Base-by-base conservation (phyloP, 2,329 filamentous ascomycete genomes). In the Rutstroemia sp. region DNA sequence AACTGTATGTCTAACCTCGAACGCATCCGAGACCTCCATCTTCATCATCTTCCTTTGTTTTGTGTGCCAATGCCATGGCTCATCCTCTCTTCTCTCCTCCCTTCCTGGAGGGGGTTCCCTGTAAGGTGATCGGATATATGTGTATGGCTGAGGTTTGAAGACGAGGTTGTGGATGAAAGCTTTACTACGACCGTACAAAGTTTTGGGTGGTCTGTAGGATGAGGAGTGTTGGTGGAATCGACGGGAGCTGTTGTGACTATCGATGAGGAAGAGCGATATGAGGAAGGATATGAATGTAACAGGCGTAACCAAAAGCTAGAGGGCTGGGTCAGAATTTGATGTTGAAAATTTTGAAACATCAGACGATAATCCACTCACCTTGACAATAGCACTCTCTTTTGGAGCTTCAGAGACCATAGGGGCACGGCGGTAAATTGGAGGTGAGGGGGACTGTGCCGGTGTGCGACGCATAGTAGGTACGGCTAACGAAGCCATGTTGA, bases 271-370 rank as follows among this genome's bases (percentile, higher is more conserved):
- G 52, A 70, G 67, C 9, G 67, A 69, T 49, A 70, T 52, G 59
- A 70, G 61, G 60, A 70, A 70, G 42, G 67, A 67, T 49, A 70
- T 16, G 58, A 70, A 70, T 18, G 63, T 63, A 38, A 70, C 50
- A 1, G 68, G 67, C 5, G 67, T 56, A 19, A 70, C 65, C n/a
- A 69, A 47, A 8, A 70, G 55, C 68, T 70, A 21, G 47, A 16
- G 0, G 2, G 45, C 25, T 10, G 27, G 9, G 37, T 56, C 48
- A 59, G 49, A 42, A 21, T 16, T 18, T 9, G 1, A 23, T 5
- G 37, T 34, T 8, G 1, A 10, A 4, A 25, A 45, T 7, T 14
- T 46, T 48, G 23, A 30, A 14, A 38, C 19, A 12, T 8, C 12
- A 53, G 38, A 8, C 9, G n/a, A 18, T 27, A 12, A 16, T 23